A percentile compares a stretch with the other conserved stretches of the same genome.
These are phyloP conservation scores for Sugiyamaella qingdaonensis DNA, from an alignment of 805 yeast species.

Conservation along the genomic window DNA sequence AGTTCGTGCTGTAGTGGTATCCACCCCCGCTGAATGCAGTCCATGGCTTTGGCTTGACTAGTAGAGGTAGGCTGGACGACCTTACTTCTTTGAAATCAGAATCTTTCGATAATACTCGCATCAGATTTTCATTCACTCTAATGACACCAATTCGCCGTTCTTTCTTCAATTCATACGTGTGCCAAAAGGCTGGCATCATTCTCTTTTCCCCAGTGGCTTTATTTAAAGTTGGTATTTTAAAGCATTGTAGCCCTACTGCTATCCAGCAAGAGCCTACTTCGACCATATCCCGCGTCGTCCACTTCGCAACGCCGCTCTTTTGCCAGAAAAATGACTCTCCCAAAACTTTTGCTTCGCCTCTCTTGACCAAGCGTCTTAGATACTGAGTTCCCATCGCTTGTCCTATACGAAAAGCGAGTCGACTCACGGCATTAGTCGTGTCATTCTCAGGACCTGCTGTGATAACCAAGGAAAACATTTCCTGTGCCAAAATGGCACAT, in stretches of 20 bases:
- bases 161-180: conserved; percentile 69
- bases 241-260: conserved; percentile 68
- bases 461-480: conserved; percentile 62
- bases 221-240: conserved; percentile 72
- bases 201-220: conserved; percentile 68
- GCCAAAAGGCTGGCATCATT: conserved; percentile 83
- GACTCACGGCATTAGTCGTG: conserved; percentile 15
- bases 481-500: conserved; percentile 52
- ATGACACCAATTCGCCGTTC: conserved; percentile 79
- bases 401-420: neutral
- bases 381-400: neutral
- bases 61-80: conserved; percentile 84
- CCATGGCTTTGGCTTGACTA: conserved; percentile 88
- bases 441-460: conserved; percentile 55
- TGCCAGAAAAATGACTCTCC: no score
- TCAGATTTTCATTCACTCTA: conserved; percentile 63
- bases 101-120: conserved; percentile 60
- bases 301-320: conserved; percentile 21
- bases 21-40: conserved; percentile 78
- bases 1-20: conserved; percentile 49
- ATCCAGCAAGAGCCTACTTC: conserved; percentile 75
- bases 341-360: no score
- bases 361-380: no score
- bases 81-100: conserved; percentile 43
- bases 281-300: conserved; percentile 56